phyloP scores from a whole-genome alignment of 257 asterid species.

The Rehmannia glutinosa region DNA sequence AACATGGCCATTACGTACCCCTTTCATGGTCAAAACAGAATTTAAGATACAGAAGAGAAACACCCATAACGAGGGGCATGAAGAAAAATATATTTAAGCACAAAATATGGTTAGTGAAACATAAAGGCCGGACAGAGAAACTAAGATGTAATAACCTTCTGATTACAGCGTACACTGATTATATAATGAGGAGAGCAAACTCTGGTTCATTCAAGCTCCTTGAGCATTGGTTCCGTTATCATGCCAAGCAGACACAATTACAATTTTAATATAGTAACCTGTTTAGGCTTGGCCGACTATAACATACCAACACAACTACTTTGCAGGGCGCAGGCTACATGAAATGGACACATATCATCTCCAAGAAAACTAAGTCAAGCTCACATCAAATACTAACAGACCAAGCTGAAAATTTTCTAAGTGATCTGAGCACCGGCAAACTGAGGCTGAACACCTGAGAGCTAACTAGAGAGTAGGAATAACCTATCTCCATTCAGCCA shows the following conservation, averaged over 20 bases:
- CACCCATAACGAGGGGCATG: not conserved
- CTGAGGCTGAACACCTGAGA: not conserved
- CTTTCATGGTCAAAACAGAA: not conserved
- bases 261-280: not conserved
- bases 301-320: not conserved
- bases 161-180: too few relatives aligned
- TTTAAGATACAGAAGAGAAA: not conserved
- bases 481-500: not conserved
- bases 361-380: conserved; percentile 1
- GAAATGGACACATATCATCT: not conserved
- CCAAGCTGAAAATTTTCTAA: too few relatives aligned
- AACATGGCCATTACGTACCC: not conserved
- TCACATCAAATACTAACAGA: not conserved
- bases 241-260: not conserved
- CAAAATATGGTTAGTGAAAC: too few relatives aligned
- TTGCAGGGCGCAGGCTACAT: not conserved
- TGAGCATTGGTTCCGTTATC: too few relatives aligned
- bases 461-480: not conserved
- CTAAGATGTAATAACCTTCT: too few relatives aligned
- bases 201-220: too few relatives aligned
- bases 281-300: not conserved
- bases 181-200: not conserved
- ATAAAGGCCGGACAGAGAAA: too few relatives aligned
- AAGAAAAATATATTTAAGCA: not conserved
- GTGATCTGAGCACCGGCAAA: not conserved